Evolutionary conservation across 495 filamentous ascomycete genomes (phyloP), one percentile per base, ranked within the genome.

Genomic region (Xylaria palmicola): DNA sequence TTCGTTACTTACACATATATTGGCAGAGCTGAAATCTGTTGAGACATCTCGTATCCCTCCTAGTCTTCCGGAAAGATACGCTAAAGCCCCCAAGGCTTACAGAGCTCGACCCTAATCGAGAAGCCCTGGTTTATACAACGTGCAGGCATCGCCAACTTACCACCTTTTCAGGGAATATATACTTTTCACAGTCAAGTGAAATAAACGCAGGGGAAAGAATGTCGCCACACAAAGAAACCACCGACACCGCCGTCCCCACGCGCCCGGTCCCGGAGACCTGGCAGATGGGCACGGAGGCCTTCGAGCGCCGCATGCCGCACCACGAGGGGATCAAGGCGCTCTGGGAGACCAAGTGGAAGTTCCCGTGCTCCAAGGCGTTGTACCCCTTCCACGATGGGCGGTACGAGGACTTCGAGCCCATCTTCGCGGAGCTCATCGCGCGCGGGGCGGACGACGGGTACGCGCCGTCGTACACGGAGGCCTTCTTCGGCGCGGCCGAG

Each of bases 331-430:
- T 90, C 68, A 77, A 85, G 71, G 83, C 85, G 34, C 75, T 93
- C 41, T 93, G 90, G 90, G 88, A 91, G 74, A 86, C 86, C 4
- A 91, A 90, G 72, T 93, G 89, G 90, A 86, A 86, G 73, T 80
- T 85, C 59, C 86, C 84, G 79, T 88, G 85, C 69, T 62, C 68
- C 37, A 85, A 84, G 71, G 80, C 84, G 36, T 77, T 92, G 26
- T 93, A 93, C 63, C 90, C 90, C 0, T 93, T 92, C 77, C 89
- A 90, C 73, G 89, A 91, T 68, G 86, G 87, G 19, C 71, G 76
- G 0, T 79, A 81, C 47, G 81, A 86, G 48, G 90, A 93, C 72
- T 92, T 93, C 62, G 80, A 85, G 60, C 85, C 86, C n/a, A 83
- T 92, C 40, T 90, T 92, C 56, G 62, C 81, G 19, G 72, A 83